Percentiles rank a stretch among this genome's conserved stretches.
These are phyloP conservation scores for Aschersonia sp. DNA, from an alignment of 2,329 filamentous ascomycete species.

Conservation along the genomic window DNA sequence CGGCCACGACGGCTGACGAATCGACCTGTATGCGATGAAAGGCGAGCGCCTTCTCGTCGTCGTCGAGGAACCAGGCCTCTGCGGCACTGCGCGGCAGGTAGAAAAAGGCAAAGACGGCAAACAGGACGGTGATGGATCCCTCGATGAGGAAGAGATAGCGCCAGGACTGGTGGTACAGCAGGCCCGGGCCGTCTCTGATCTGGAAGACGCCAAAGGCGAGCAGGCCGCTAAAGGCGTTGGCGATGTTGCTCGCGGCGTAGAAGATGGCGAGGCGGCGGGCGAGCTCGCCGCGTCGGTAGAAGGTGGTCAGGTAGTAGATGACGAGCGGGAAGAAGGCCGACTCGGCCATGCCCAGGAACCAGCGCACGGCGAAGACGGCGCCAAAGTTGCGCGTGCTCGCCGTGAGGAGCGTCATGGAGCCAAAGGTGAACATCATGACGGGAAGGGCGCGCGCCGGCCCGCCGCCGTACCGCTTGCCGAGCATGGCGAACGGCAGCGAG, in stretches of 20 bases:
- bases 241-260: conserved; percentile 63
- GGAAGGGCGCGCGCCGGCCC: conserved; percentile 48
- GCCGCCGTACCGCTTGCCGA: conserved; percentile 53
- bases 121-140: conserved; percentile 41
- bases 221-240: conserved; percentile 38
- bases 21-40: conserved; percentile 64
- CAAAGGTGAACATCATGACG: conserved; percentile 57
- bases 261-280: conserved; percentile 44
- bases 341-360: conserved; percentile 38
- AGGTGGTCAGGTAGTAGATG: conserved; percentile 37
- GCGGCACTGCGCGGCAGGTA: conserved; percentile 53
- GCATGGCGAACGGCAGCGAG: conserved; percentile 41
- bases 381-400: conserved; percentile 34
- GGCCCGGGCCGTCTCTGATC: conserved; percentile 22
- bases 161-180: conserved; percentile 18
- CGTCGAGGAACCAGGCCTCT: conserved; percentile 49
- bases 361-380: conserved; percentile 33
- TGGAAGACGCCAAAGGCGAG: conserved; percentile 34
- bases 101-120: conserved; percentile 50
- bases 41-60: conserved; percentile 53
- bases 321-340: conserved; percentile 39
- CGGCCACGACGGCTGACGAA: conserved; percentile 46
- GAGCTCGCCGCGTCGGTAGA: conserved; percentile 32
- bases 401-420: conserved; percentile 47
- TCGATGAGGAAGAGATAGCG: conserved; percentile 41